Base-by-base conservation (phyloP, 257 asterid genomes). In the Rauvolfia tetraphylla region DNA sequence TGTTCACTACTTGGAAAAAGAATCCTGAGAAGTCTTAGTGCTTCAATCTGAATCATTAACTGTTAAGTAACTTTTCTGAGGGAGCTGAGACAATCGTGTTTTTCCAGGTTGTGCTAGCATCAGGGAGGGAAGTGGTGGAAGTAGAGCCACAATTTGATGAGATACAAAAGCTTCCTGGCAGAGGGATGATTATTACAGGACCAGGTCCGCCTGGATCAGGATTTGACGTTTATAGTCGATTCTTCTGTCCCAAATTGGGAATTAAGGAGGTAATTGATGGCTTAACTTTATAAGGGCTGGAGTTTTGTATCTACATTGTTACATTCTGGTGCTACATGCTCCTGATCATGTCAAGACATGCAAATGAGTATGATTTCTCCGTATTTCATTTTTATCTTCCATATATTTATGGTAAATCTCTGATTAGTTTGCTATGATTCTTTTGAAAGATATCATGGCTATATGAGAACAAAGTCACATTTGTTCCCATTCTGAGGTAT, bases 201-300 rank as follows among this genome's bases (percentile, higher is more conserved):
- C 88, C 79, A 79, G 97, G 90, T 80, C 90, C 93, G 1, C 54
- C 79, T 23, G 99, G 88, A 81, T 89, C 98, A 0, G 91, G 86
- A 48, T 93, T 89, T 74, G 98, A 95, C 86, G 89, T 95, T 36
- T 79, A 65, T 65, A 91, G 96, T 80, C 96, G 97, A 8, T 91
- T 84, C 84, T 95, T 92, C 86, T 83, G 88, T 83, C 99, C 99
- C 29, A 92, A 91, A 69, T 48, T 88, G 12, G 97, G 98, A 56
- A 0, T 91, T 15, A 66, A 83, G 44, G 99, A 95, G 97, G 97
- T 91, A 84, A 68, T 9, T 23, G 33, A 18, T 42, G 68, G 51
- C 74, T 72, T 75, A 71, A 13, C 57, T 65, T 18, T 42, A 22
- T 20, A 77, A 67, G 23, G 42, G 44, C 71, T 27, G 22, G 27